Conservation (phyloP, 805 yeast genomes). For the Candida bentonensis region DNA sequence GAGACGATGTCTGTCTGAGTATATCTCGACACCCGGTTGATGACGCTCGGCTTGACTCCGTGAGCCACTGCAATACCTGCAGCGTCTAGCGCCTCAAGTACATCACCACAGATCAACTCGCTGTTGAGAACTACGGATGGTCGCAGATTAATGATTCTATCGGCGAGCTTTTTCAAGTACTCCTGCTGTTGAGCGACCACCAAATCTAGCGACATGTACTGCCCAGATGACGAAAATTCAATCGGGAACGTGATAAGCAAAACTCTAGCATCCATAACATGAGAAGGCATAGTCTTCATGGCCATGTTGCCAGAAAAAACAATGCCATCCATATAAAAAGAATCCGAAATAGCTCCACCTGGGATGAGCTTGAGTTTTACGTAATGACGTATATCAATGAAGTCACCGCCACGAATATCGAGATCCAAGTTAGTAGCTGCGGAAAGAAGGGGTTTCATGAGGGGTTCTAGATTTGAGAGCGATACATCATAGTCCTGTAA, state of each 20-base stretch:
- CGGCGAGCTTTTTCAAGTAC: conserved; percentile 66
- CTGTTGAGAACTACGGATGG: conserved; percentile 75
- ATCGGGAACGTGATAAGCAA: conserved; percentile 78
- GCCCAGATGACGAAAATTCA: conserved; percentile 66
- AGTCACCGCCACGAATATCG: conserved; percentile 49
- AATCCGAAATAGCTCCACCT: conserved; percentile 56
- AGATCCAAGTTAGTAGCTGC: conserved; percentile 47
- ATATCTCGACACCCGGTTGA: conserved; percentile 62
- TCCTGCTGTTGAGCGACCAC: conserved; percentile 80
- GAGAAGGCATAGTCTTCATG: conserved; percentile 58
- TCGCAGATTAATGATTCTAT: conserved; percentile 56
- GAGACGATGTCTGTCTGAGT: conserved; percentile 76
- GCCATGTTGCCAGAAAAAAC: conserved; percentile 78
- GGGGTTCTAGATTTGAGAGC: conserved; percentile 43
- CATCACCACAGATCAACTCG: conserved; percentile 70
- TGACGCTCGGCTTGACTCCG: conserved; percentile 66
- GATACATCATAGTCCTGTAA: conserved; percentile 21
- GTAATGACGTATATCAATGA: conserved; percentile 76
- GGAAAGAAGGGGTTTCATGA: conserved; percentile 37
- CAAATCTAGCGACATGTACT: conserved; percentile 69
- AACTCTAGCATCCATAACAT: conserved; percentile 54
- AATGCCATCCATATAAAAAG: conserved; percentile 58
- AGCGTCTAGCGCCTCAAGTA: conserved; percentile 53
- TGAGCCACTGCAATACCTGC: conserved; percentile 72
- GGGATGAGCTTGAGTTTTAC: conserved; percentile 72